Percentiles rank a stretch among this genome's conserved stretches.
Evolutionary conservation across 306 rosid genomes (phyloP).

Genomic region (Amphicarpaea edgeworthii): DNA sequence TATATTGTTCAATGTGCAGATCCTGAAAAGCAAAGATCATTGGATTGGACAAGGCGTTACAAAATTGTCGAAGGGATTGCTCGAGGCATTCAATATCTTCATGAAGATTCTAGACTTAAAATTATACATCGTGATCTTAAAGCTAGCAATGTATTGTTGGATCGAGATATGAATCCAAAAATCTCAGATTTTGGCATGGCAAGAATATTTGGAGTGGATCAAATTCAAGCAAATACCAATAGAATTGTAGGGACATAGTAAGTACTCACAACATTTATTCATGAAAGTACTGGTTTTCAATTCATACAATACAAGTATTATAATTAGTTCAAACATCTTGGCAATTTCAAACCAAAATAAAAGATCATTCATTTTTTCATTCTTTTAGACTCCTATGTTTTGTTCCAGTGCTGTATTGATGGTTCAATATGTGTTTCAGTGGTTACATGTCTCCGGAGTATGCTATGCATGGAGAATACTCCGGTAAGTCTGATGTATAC

Average conservation of each 20-base stretch:
- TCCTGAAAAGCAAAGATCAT: conserved; percentile 31
- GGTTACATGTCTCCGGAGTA: conserved; percentile 47
- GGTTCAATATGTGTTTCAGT: conserved; percentile 29
- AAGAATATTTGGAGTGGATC: conserved; percentile 48
- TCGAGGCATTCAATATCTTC: conserved; percentile 64
- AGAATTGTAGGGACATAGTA: conserved; percentile 63
- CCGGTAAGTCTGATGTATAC: conserved; percentile 42
- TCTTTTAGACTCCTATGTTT: not conserved
- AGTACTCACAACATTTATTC: conserved; percentile 33
- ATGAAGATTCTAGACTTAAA: conserved; percentile 59
- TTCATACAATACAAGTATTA: not conserved
- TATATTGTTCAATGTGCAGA: conserved; percentile 36
- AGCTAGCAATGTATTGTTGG: conserved; percentile 63
- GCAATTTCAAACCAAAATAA: too few species aligned
- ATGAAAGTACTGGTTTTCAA: not conserved
- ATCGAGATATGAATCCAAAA: conserved; percentile 57
- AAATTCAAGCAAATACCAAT: conserved; percentile 49
- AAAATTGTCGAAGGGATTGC: conserved; percentile 57
- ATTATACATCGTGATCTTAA: conserved; percentile 70
- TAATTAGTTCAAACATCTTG: conserved; percentile 12
- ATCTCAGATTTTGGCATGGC: conserved; percentile 72
- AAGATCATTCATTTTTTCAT: not conserved
- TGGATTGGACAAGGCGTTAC: conserved; percentile 56
- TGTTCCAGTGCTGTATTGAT: not conserved
- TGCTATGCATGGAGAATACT: conserved; percentile 38